Conservation (phyloP, 352 stramenopile species). For the Peronospora belbahrii region DNA sequence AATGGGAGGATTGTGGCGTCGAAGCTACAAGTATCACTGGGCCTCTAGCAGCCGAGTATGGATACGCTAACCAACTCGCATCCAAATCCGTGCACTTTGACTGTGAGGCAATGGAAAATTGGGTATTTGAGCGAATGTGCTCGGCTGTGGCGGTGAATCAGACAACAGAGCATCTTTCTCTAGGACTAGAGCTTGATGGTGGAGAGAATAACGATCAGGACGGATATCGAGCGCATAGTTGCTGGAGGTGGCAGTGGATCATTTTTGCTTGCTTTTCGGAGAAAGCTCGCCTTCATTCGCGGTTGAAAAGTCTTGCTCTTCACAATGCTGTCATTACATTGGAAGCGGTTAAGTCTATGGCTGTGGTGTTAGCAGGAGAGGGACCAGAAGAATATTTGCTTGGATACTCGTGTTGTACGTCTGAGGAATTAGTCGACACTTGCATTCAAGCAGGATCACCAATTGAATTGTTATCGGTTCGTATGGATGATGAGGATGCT, state of each 20-base stretch:
- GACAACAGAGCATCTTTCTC: conserved; percentile 16
- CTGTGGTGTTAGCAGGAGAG: conserved; percentile 10
- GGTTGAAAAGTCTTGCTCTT: conserved; percentile 15
- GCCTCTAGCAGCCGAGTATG: conserved; percentile 5
- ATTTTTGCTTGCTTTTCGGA: conserved; percentile 24
- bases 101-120: conserved; percentile 16
- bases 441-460: conserved; percentile 7
- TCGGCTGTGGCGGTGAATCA: conserved; percentile 21
- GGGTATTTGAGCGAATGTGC: conserved; percentile 23
- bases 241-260: conserved; percentile 25
- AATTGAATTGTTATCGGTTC: conserved; percentile 3
- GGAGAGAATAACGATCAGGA: conserved; percentile 2
- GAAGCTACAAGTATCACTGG: conserved; percentile 19
- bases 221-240: conserved; percentile 5
- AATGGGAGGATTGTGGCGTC: conserved; percentile 7
- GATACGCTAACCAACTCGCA: conserved; percentile 10
- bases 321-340: conserved; percentile 14
- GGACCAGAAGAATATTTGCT: conserved; percentile 20
- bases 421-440: conserved; percentile 7
- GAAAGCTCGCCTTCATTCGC: conserved; percentile 20
- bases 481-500: conserved; percentile 11
- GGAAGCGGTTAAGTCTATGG: conserved; percentile 17
- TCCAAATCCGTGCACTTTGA: conserved; percentile 16
- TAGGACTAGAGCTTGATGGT: conserved; percentile 13
- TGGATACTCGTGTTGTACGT: neutral